Base-by-base conservation (phyloP, 2,329 filamentous ascomycete genomes). In the Neurospora crassa region DNA sequence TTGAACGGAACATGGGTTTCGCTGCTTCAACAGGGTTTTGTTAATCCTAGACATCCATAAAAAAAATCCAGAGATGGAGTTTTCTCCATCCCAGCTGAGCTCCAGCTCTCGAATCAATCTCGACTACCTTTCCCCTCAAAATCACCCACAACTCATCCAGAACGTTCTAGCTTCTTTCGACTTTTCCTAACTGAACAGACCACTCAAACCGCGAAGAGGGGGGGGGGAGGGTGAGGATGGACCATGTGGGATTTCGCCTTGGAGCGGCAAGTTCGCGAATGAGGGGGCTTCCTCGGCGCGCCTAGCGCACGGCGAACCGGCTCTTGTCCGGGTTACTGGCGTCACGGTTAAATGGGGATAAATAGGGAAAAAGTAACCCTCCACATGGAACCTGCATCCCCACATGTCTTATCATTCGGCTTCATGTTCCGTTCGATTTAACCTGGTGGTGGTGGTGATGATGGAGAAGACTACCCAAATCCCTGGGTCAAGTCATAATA, bases 331-430 rank as follows among this genome's bases (percentile, higher is more conserved):
- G 74, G 69, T 72, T 69, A 63, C 68, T 71, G 72, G 73, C 73
- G 72, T 69, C 71, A 72, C 79, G 79, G 79, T 75, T 80, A 80
- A 80, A 80, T 80, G 76, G 75, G 79, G 79, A 78, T 80, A 80
- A 80, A 80, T 79, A 73, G 74, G 67, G 69, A 73, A 73, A 75
- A 63, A 1, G 53, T 63, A 63, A 63, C 53, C 53, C 24, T 18
- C 53, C 53, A 18, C 53, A 63, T 34, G 24, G 53, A 59, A 29
- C 20, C 20, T 53, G 47, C 24, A 8, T 34, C 47, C 47, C 14
- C 47, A 59, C 47, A 59, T 29, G 47, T 34, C 16, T 37, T 63
- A 24, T 63, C 29, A 18, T 37, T 63, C 53, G 53, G 53, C 53
- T 18, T 63, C 53, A 63, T 63, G 53, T 24, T 14, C 53, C 53